phyloP scores from a whole-genome alignment of 129 eudicot species.

The Rutidosis leptorrhynchoides region DNA sequence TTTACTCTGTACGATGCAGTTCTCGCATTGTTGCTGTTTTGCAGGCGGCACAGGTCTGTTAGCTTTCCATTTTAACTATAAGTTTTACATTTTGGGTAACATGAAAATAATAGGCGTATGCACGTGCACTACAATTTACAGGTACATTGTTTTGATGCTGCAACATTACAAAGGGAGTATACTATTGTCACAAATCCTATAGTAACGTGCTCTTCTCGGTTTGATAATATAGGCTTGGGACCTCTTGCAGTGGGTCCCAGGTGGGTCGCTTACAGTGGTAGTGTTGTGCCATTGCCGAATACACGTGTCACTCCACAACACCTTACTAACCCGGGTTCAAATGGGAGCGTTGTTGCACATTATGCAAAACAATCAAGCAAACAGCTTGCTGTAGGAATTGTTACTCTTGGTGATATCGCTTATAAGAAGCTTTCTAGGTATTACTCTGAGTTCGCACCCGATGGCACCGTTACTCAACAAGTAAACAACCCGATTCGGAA shows the following conservation, averaged over 20 bases:
- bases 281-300: constrained; percentile 49
- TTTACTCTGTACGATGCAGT: constrained; percentile 81
- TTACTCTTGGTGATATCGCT: constrained; percentile 72
- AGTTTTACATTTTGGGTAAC: not conserved
- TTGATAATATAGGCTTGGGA: constrained; percentile 64
- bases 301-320: constrained; percentile 78
- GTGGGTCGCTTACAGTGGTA: constrained; percentile 95
- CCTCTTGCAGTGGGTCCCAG: constrained; percentile 92
- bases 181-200: constrained; percentile 73
- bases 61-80: not conserved
- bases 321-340: constrained; percentile 45
- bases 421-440: constrained; percentile 78
- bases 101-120: constrained; percentile 6
- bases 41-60: constrained; percentile 79
- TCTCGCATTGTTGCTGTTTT: constrained; percentile 69
- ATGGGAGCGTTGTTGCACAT: constrained; percentile 83
- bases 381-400: constrained; percentile 87
- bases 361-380: constrained; percentile 90
- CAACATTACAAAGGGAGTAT: constrained; percentile 70
- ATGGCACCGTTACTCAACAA: constrained; percentile 44
- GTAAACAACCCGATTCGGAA: constrained; percentile 36
- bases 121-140: constrained; percentile 24
- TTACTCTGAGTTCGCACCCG: constrained; percentile 67
- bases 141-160: constrained; percentile 84
- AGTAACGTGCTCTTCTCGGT: constrained; percentile 39